These are phyloP conservation scores for Fusarium nisikadoi DNA, from an alignment of 2,329 filamentous ascomycete species.

Conservation along the genomic window DNA sequence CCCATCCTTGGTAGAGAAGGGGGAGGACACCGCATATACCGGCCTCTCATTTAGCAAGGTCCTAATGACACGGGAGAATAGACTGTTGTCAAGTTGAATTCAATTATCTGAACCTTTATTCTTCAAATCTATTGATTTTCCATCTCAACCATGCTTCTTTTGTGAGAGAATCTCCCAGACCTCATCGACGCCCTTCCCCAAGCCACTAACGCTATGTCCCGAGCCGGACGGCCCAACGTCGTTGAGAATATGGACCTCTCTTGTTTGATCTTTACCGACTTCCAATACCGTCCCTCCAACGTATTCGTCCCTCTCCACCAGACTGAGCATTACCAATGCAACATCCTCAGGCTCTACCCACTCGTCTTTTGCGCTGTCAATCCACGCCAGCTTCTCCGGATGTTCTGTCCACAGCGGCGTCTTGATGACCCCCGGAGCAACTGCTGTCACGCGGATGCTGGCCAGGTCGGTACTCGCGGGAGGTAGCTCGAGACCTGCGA, in stretches of 20 bases:
- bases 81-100: background rate
- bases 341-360: background rate
- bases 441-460: background rate
- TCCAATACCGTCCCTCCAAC: background rate
- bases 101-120: no score
- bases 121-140: no score
- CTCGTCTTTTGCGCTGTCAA: background rate
- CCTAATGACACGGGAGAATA: background rate
- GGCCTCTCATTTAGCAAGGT: rapidly evolving
- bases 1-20: background rate
- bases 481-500: background rate
- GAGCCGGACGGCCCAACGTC: background rate
- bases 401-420: background rate
- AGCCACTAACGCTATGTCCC: background rate
- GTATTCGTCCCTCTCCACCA: background rate
- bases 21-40: background rate
- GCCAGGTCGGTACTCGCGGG: background rate
- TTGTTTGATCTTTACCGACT: background rate
- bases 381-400: background rate
- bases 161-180: background rate
- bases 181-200: background rate
- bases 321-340: background rate
- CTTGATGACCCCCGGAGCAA: background rate
- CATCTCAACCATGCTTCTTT: background rate
- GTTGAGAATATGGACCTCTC: background rate